Base-by-base conservation (phyloP, 2,329 filamentous ascomycete species). In the Cladorrhinum sp. region DNA sequence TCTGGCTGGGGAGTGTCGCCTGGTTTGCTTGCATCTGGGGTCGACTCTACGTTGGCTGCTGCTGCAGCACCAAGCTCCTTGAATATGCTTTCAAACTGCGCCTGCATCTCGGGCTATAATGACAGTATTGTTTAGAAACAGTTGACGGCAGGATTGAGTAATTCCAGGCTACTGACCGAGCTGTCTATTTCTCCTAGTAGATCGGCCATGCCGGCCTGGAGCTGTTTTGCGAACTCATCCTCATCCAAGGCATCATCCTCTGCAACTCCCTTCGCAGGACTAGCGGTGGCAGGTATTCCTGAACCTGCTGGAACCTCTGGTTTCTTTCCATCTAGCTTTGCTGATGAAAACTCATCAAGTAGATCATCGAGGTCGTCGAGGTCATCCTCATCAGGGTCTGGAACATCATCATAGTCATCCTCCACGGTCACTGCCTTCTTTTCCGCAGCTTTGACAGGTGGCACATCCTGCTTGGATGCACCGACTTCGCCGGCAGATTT, bases 301-400 rank as follows among this genome's bases (percentile, higher is more conserved):
- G 69, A 65, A 1, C 56, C 68, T 18, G 72, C 56, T 5, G 72
- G 46, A 61, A 59, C 59, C 58, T 68, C 59, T 62, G 73, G 70
- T 21, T 73, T 71, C 72, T 79, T 82, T 68, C 75, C 71, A 66
- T 84, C 78, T 61, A 87, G 69, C 66, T 87, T 86, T 56, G 82
- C 80, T 26, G 88, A 77, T 48, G 88, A 87, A 76, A 99, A 99
- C 66, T 97, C 90, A 72, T 97, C 92, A 24, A 99, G 87, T 75
- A 98, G 89, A 69, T 91, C 92, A 76, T 99, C 95, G 50, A 99
- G 80, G 70, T 98, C 95, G 71, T 97, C 91, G 20, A 95, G 79
- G 68, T 95, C 91, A 74, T 95, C 95, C 75, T 96, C 93, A 66
- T 98, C 94, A 6, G 93, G 94, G 70, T 97, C 94, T 20, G 92